Percentiles rank a stretch among this genome's conserved stretches.
Evolutionary conservation across 192 early-diverging fungal species (phyloP).

Genomic region (Backusella liffmaniae): DNA sequence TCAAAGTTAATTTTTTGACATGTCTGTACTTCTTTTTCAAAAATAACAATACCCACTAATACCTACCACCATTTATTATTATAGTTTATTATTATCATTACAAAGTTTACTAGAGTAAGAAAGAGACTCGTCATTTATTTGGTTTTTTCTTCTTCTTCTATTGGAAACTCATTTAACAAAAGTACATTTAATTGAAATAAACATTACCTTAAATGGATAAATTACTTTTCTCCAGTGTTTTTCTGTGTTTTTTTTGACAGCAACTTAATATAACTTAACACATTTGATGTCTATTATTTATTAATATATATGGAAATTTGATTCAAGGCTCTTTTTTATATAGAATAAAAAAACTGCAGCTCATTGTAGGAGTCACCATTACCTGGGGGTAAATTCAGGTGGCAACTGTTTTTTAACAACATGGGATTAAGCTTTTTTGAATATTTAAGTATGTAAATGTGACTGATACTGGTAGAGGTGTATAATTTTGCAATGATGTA

Average conservation of each 20-base stretch:
- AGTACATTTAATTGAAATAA: background rate
- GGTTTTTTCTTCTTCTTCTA: background rate
- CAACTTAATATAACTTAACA: background rate
- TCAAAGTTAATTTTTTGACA: background rate
- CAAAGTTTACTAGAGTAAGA: background rate
- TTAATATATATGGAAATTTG: slow-evolving; percentile 1
- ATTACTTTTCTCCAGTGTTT: background rate
- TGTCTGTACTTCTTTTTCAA: background rate
- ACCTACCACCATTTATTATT: background rate
- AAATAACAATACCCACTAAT: background rate
- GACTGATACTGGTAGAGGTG: background rate
- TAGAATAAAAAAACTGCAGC: background rate
- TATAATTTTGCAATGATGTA: background rate
- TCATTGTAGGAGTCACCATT: background rate
- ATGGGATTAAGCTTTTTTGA: slow-evolving; percentile 3
- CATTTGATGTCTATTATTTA: slow-evolving; percentile 2
- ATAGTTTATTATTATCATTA: background rate
- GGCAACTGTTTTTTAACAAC: slow-evolving; percentile 5
- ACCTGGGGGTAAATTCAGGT: background rate
- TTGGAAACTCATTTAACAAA: background rate
- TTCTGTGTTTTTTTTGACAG: background rate
- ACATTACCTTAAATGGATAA: background rate
- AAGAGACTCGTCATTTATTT: background rate
- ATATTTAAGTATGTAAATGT: background rate
- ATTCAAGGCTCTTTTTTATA: background rate